phyloP scores from a whole-genome alignment of 2,329 filamentous ascomycete genomes.

The Fusarium sp. region DNA sequence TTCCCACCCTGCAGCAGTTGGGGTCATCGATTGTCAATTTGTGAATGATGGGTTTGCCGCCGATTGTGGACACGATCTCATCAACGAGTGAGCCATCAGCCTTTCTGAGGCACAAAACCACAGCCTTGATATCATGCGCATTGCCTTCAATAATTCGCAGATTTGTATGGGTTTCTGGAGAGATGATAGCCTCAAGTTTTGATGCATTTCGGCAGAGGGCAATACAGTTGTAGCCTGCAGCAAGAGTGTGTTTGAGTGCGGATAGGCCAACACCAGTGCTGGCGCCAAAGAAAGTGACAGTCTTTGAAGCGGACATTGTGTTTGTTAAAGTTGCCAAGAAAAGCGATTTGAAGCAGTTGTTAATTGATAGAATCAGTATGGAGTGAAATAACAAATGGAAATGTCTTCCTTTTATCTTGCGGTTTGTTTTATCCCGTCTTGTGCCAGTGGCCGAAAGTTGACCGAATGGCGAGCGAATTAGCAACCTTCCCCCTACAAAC shows the following conservation, averaged over 20 bases:
- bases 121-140: constrained; percentile 57
- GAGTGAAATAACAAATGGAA: neutral
- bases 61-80: constrained; percentile 63
- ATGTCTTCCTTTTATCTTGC: neutral
- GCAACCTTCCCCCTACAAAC: too few species aligned
- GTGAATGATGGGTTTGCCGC: constrained; percentile 52
- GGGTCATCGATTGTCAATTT: constrained; percentile 60
- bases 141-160: constrained; percentile 63
- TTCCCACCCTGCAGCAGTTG: constrained; percentile 62
- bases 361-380: too few species aligned
- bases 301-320: constrained; percentile 44
- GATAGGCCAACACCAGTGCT: constrained; percentile 64
- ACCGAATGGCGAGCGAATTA: neutral
- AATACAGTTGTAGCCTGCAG: constrained; percentile 61
- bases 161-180: constrained; percentile 50
- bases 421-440: neutral
- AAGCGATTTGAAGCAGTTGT: neutral
- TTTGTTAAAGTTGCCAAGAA: neutral
- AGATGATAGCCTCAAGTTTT: constrained; percentile 59
- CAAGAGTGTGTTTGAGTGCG: constrained; percentile 60
- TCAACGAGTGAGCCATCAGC: constrained; percentile 56
- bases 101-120: constrained; percentile 55
- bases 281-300: constrained; percentile 67
- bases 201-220: constrained; percentile 65
- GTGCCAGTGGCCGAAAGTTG: neutral